A percentile compares a stretch with the other conserved stretches of the same genome.
phyloP scores from a whole-genome alignment of 2,329 filamentous ascomycete species.

The Plenodomus biglobosus region DNA sequence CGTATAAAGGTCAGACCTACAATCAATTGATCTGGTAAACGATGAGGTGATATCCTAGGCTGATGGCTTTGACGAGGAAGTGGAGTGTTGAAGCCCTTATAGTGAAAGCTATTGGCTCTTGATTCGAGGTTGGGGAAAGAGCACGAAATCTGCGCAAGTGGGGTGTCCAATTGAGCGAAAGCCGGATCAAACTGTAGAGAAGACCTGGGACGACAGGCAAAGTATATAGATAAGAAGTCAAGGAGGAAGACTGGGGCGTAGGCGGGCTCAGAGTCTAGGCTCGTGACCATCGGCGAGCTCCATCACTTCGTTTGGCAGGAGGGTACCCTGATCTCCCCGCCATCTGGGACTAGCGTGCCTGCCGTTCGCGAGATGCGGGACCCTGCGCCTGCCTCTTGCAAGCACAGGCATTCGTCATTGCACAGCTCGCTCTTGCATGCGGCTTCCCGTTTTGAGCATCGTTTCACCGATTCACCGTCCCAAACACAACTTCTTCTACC shows the following conservation, averaged over 20 bases:
- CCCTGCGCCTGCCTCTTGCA: conserved; percentile 12
- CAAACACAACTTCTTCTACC: conserved; percentile 5
- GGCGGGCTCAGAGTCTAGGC: conserved; percentile 25
- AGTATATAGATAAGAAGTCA: conserved; percentile 20
- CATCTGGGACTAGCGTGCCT: conserved; percentile 20
- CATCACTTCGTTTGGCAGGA: conserved; percentile 24
- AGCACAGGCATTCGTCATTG: background rate
- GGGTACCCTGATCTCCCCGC: conserved; percentile 21
- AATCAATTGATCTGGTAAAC: background rate
- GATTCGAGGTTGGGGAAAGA: background rate
- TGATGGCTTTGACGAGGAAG: background rate
- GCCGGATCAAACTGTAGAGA: conserved; percentile 11
- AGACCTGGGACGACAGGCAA: conserved; percentile 15
- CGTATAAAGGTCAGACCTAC: background rate
- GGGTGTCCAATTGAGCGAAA: conserved; percentile 14
- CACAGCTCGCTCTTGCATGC: background rate
- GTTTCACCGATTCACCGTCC: background rate
- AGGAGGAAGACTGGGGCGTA: conserved; percentile 19
- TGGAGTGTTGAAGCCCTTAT: background rate
- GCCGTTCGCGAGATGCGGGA: conserved; percentile 12
- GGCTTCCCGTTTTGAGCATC: background rate
- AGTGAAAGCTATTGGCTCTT: background rate
- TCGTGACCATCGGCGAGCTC: conserved; percentile 42
- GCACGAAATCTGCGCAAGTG: conserved; percentile 3
- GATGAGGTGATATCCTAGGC: background rate